Percentiles rank a stretch among this genome's conserved stretches.
These are phyloP conservation scores for Curvularia lunata DNA, from an alignment of 2,329 filamentous ascomycete genomes.

Conservation along the genomic window DNA sequence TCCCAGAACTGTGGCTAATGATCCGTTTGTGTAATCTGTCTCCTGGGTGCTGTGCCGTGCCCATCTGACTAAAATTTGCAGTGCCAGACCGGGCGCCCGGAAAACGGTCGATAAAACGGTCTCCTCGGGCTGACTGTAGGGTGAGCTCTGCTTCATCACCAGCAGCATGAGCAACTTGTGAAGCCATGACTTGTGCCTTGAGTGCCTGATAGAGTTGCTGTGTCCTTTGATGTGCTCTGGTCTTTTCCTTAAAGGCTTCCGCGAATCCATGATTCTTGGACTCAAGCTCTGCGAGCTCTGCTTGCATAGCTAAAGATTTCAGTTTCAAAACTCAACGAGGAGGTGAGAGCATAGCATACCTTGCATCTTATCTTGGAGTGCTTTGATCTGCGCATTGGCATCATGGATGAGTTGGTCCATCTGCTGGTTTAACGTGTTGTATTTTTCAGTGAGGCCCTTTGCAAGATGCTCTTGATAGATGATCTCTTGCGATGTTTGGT, in stretches of 20 bases:
- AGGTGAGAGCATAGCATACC: conserved; percentile 53
- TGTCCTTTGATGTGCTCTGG: conserved; percentile 69
- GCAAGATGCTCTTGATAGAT: conserved; percentile 79
- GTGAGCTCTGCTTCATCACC: conserved; percentile 53
- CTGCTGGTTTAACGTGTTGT: conserved; percentile 66
- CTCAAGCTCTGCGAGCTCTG: conserved; percentile 67
- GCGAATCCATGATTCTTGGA: conserved; percentile 75
- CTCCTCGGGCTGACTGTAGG: conserved; percentile 34
- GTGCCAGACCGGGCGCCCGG: conserved; percentile 38
- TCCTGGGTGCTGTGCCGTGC: conserved; percentile 21
- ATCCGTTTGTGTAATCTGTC: conserved; percentile 27
- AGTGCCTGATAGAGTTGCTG: conserved; percentile 66
- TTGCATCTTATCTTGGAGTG: conserved; percentile 68
- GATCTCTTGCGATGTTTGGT: conserved; percentile 84
- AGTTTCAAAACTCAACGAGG: background rate
- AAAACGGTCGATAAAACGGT: conserved; percentile 40
- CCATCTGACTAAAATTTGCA: conserved; percentile 30
- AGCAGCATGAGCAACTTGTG: conserved; percentile 62
- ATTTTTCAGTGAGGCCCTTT: conserved; percentile 75
- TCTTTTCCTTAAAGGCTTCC: conserved; percentile 72
- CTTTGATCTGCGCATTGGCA: conserved; percentile 74
- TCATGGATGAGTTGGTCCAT: conserved; percentile 77
- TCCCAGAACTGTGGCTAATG: conserved; percentile 36
- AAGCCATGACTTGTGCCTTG: conserved; percentile 62
- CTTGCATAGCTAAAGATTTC: conserved; percentile 58